phyloP scores from a whole-genome alignment of 1,284 basidiomycete species.

The Tremellales sp. region DNA sequence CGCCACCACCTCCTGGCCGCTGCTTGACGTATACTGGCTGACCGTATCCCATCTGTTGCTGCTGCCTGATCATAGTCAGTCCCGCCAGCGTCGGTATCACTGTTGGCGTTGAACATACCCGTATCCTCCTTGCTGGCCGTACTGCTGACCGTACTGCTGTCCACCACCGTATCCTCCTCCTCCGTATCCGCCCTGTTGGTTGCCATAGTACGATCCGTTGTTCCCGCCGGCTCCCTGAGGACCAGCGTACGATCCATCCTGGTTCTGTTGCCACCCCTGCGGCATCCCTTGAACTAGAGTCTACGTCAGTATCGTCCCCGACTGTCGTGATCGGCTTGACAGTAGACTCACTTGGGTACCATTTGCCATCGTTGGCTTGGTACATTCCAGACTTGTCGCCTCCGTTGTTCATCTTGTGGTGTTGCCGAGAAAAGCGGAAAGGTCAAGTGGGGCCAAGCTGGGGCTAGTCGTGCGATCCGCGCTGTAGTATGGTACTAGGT shows the following conservation, averaged over 20 bases:
- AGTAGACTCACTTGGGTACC: constrained; percentile 14
- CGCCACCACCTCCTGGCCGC: neutral
- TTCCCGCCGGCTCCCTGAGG: too few relatives aligned
- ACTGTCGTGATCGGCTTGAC: neutral
- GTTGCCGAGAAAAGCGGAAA: too few relatives aligned
- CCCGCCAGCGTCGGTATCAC: too few relatives aligned
- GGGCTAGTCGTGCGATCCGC: too few relatives aligned
- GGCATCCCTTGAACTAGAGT: constrained; percentile 11
- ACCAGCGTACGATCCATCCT: neutral
- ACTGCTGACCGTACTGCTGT: constrained; percentile 12
- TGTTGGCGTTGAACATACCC: too few relatives aligned
- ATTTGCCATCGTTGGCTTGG: constrained; percentile 24
- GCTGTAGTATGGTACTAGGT: too few relatives aligned
- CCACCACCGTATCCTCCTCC: constrained; percentile 4
- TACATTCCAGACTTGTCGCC: too few relatives aligned
- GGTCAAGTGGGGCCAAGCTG: too few relatives aligned
- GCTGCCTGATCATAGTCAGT: too few relatives aligned
- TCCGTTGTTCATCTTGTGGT: constrained; percentile 2
- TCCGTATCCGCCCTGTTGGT: constrained; percentile 6
- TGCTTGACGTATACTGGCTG: constrained; percentile 14
- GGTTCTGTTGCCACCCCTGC: constrained; percentile 10
- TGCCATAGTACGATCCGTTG: neutral
- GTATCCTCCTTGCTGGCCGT: too few relatives aligned
- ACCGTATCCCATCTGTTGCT: too few relatives aligned
- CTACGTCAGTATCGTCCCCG: neutral